phyloP scores from a whole-genome alignment of 768 basidiomycete genomes.

The Lactarius sp. region DNA sequence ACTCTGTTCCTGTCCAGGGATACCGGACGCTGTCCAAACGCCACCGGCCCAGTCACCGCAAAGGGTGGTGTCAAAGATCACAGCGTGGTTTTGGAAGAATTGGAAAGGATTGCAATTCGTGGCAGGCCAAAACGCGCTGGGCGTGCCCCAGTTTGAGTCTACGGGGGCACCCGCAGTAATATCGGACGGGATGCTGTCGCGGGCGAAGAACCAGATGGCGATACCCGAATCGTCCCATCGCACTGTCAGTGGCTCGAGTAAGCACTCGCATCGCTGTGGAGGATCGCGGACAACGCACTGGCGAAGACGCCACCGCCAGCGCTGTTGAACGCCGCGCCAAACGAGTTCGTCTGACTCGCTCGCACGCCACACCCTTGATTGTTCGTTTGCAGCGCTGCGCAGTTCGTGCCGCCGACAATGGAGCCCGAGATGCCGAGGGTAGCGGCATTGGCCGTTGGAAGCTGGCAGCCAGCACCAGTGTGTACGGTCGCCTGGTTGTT shows the following conservation, averaged over 20 bases:
- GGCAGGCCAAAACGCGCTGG: slow-evolving; percentile 78
- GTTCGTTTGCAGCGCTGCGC: slow-evolving; percentile 60
- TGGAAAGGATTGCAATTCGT: slow-evolving; percentile 66
- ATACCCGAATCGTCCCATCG: slow-evolving; percentile 75
- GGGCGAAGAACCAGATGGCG: slow-evolving; percentile 76
- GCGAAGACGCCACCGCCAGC: slow-evolving; percentile 86
- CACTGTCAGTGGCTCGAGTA: slow-evolving; percentile 41
- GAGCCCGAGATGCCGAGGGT: slow-evolving; percentile 54
- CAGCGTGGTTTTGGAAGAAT: slow-evolving; percentile 73
- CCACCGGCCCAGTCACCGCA: slow-evolving; percentile 89
- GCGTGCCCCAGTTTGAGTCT: slow-evolving; percentile 55
- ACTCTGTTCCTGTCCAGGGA: slow-evolving; percentile 81
- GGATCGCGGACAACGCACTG: slow-evolving; percentile 54
- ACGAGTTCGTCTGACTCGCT: slow-evolving; percentile 53
- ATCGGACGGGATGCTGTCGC: slow-evolving; percentile 69
- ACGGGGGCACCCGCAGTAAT: slow-evolving; percentile 64
- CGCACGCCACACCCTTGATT: slow-evolving; percentile 84
- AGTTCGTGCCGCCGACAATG: slow-evolving; percentile 67
- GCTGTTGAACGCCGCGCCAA: slow-evolving; percentile 83
- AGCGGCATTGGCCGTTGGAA: slow-evolving; percentile 45
- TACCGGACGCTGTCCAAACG: slow-evolving; percentile 68
- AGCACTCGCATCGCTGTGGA: neutral
- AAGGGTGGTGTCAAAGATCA: slow-evolving; percentile 82
- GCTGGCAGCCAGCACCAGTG: slow-evolving; percentile 63
- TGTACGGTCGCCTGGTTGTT: slow-evolving; percentile 81